Percentiles rank a stretch among this genome's conserved stretches.
phyloP scores from a whole-genome alignment of 345 rosid species.

The Gossypium sturtianum region DNA sequence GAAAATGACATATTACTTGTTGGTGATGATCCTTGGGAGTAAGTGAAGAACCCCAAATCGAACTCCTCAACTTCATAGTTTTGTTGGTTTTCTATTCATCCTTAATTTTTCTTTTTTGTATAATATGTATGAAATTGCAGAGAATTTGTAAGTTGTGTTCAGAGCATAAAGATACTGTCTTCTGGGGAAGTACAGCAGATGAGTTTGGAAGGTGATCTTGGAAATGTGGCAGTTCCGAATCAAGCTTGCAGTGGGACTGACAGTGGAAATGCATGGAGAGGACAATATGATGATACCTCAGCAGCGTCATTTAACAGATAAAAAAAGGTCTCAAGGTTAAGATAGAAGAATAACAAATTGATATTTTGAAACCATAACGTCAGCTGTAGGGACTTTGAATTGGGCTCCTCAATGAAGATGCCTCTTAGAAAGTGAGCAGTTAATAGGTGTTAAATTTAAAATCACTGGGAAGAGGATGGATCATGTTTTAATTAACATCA shows the following conservation, averaged over 20 bases:
- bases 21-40: conserved; percentile 99
- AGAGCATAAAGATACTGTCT: conserved; percentile 85
- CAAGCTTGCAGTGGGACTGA: conserved; percentile 88
- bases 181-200: conserved; percentile 87
- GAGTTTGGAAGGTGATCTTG: conserved; percentile 91
- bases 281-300: conserved; percentile 69
- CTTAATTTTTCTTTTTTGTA: not conserved
- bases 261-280: conserved; percentile 85
- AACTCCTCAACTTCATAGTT: not conserved
- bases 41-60: conserved; percentile 24
- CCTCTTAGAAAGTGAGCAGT: not conserved
- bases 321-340: not conserved
- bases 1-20: conserved; percentile 95
- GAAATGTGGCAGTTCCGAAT: conserved; percentile 56
- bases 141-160: conserved; percentile 86
- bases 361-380: not conserved
- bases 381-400: not conserved
- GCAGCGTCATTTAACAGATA: conserved; percentile 78
- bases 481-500: not conserved
- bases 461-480: not conserved
- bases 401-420: not conserved
- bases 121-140: conserved; percentile 29
- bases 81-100: not conserved
- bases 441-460: not conserved
- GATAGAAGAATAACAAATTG: not conserved